phyloP scores from a whole-genome alignment of 441 rosid species.

The Codiaeum variegatum region DNA sequence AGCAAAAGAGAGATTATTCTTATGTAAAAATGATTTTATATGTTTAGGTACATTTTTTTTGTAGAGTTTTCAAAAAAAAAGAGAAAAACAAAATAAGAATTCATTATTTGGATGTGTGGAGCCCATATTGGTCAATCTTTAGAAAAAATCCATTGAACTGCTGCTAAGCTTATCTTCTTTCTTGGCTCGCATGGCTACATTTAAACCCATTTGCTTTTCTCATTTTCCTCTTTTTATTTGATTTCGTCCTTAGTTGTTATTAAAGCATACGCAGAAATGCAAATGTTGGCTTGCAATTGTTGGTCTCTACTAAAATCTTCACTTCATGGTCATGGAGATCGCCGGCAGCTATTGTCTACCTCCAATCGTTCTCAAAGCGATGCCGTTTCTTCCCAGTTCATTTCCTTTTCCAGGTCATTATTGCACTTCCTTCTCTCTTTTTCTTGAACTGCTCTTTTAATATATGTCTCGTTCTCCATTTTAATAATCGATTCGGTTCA shows the following conservation, averaged over 20 bases:
- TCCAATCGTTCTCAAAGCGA: conserved; percentile 27
- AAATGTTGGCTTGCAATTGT: conserved; percentile 42
- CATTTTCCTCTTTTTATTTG: background rate
- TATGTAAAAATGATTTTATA: no score
- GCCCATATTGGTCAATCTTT: no score
- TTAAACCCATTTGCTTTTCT: no score
- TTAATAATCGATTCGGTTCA: background rate
- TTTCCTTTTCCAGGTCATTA: conserved; percentile 39
- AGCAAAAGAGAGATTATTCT: no score
- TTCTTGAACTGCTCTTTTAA: background rate
- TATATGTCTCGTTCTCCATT: background rate
- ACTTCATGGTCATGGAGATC: conserved; percentile 29
- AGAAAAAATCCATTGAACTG: no score
- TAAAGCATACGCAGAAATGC: conserved; percentile 48
- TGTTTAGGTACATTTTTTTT: no score
- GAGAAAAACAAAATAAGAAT: no score
- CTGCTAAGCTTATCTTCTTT: background rate
- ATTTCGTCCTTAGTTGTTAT: background rate
- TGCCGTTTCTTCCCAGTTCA: conserved; percentile 30
- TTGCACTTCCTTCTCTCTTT: background rate
- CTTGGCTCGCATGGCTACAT: background rate
- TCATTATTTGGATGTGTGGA: no score
- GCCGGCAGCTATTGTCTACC: conserved; percentile 54
- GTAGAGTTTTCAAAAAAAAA: no score
- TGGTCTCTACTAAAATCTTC: conserved; percentile 39